Evolutionary conservation across 768 basidiomycete species (phyloP).

Genomic region (Leccinum uliginosum): DNA sequence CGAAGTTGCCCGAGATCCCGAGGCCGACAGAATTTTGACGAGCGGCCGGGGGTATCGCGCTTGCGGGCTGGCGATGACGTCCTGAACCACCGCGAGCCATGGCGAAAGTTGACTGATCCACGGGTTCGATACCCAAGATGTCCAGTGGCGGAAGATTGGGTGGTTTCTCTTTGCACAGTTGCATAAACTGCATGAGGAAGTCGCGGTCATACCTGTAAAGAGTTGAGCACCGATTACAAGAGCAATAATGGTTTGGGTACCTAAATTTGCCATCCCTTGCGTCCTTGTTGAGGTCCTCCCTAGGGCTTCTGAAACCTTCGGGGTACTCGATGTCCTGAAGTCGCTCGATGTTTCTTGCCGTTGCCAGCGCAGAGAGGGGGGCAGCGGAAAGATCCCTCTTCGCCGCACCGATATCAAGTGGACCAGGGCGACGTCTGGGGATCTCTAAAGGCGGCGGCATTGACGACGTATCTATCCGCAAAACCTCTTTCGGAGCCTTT

Average conservation of each 20-base stretch:
- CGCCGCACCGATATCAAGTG: constrained; percentile 61
- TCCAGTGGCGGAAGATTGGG: constrained; percentile 85
- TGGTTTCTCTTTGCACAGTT: constrained; percentile 91
- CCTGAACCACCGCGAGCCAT: constrained; percentile 65
- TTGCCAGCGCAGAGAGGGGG: constrained; percentile 60
- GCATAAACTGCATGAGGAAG: constrained; percentile 96
- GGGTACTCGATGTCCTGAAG: constrained; percentile 77
- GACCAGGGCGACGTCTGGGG: constrained; percentile 56
- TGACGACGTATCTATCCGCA: constrained; percentile 63
- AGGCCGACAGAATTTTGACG: constrained; percentile 51
- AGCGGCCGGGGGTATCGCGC: constrained; percentile 38
- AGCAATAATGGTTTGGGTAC: constrained; percentile 33
- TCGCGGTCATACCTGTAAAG: constrained; percentile 86
- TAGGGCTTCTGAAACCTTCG: constrained; percentile 76
- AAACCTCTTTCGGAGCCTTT: constrained; percentile 41
- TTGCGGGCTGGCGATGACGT: constrained; percentile 47
- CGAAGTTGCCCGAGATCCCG: constrained; percentile 31
- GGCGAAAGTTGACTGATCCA: constrained; percentile 46
- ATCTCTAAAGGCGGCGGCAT: constrained; percentile 39
- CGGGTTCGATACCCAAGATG: constrained; percentile 85
- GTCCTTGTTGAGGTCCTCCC: constrained; percentile 76
- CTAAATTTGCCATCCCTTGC: constrained; percentile 87
- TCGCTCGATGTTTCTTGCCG: constrained; percentile 84
- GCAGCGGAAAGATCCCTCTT: constrained; percentile 35
- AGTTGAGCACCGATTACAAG: constrained; percentile 4